Evolutionary conservation across 352 stramenopile species (phyloP).

Genomic region (Phytopythium aichiense): DNA sequence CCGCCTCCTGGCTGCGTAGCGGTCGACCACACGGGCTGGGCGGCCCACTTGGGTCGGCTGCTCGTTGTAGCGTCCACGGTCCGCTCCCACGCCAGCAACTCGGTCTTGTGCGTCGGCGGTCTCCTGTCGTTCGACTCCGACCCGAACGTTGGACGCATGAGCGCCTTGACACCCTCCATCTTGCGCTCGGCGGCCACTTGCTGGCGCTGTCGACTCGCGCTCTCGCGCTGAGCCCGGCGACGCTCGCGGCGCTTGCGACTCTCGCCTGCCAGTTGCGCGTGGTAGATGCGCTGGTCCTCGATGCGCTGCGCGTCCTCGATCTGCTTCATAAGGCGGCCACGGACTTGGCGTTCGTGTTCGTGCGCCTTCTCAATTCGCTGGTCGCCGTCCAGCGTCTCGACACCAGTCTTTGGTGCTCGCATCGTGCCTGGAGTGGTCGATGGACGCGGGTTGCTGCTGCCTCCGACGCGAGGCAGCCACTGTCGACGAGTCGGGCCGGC

Average conservation of each 20-base stretch:
- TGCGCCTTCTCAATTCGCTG: background rate
- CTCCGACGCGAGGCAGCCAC: background rate
- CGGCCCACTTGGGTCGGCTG: constrained; percentile 14
- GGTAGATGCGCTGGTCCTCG: constrained; percentile 49
- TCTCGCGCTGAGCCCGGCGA: constrained; percentile 25
- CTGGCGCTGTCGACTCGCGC: constrained; percentile 27
- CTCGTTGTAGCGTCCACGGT: background rate
- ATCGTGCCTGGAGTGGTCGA: background rate
- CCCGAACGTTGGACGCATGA: background rate
- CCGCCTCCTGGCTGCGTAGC: background rate
- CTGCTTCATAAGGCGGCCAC: constrained; percentile 23
- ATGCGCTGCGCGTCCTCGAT: constrained; percentile 34
- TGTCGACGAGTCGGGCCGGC: background rate
- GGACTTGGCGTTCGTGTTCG: constrained; percentile 21
- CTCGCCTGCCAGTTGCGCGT: constrained; percentile 34
- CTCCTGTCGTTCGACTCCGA: background rate
- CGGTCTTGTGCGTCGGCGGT: background rate
- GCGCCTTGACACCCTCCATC: background rate
- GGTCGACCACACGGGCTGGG: constrained; percentile 13
- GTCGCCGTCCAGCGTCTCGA: background rate
- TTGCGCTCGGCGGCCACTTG: constrained; percentile 26
- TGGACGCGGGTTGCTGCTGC: background rate
- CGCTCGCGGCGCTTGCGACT: constrained; percentile 39
- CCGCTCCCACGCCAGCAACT: constrained; percentile 18
- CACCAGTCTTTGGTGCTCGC: background rate